phyloP scores from a whole-genome alignment of 495 filamentous ascomycete species.

The Apodospora peruviana region DNA sequence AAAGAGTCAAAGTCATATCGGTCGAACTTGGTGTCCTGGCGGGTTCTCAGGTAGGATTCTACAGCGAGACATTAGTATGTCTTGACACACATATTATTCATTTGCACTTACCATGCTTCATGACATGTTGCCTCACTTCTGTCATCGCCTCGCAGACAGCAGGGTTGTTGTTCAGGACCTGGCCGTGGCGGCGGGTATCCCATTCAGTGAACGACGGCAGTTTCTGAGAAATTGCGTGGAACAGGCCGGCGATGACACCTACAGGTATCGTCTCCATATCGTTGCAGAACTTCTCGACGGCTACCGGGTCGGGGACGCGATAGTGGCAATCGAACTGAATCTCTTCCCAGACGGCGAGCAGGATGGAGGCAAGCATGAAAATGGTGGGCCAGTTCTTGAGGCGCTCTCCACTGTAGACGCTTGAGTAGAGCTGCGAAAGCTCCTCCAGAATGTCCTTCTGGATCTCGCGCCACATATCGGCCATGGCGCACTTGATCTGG shows the following conservation, averaged over 20 bases:
- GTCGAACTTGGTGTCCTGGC: conserved; percentile 66
- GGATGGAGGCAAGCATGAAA: conserved; percentile 86
- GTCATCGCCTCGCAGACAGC: conserved; percentile 92
- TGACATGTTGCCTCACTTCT: conserved; percentile 81
- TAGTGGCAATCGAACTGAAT: conserved; percentile 97
- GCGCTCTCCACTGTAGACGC: conserved; percentile 88
- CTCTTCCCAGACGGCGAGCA: conserved; percentile 90
- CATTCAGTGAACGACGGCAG: conserved; percentile 83
- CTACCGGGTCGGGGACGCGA: conserved; percentile 72
- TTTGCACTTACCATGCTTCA: conserved; percentile 70
- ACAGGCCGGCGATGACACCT: conserved; percentile 88
- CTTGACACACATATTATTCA: not conserved
- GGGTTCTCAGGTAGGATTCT: conserved; percentile 54
- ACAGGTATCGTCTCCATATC: conserved; percentile 94
- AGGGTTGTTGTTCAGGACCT: conserved; percentile 77
- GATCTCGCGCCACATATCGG: conserved; percentile 91
- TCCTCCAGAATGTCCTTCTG: conserved; percentile 93
- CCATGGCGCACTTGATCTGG: conserved; percentile 91
- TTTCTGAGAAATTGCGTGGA: conserved; percentile 94
- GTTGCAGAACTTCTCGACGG: conserved; percentile 84
- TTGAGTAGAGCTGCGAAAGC: conserved; percentile 81
- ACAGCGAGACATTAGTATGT: conserved; percentile 12
- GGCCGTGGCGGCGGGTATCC: conserved; percentile 83
- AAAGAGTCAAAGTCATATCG: conserved; percentile 85
- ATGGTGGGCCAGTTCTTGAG: conserved; percentile 97